Conservation (phyloP, 1,284 basidiomycete species). For the Ustilago crameri region DNA sequence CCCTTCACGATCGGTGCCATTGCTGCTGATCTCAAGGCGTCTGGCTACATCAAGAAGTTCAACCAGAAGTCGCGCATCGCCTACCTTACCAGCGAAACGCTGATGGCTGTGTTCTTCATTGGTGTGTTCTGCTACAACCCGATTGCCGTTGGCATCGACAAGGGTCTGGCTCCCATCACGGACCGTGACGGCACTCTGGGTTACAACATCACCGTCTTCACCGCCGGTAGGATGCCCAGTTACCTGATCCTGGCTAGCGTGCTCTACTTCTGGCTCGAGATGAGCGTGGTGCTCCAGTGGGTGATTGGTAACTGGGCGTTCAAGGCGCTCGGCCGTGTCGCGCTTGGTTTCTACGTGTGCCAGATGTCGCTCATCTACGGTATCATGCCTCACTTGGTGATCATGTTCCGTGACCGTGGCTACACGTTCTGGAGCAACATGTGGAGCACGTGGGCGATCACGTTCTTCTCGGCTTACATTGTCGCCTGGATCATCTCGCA, state of each 20-base stretch:
- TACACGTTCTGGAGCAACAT: slow-evolving; percentile 69
- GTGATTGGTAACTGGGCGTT: slow-evolving; percentile 68
- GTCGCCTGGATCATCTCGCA: slow-evolving; percentile 62
- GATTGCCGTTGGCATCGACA: slow-evolving; percentile 64
- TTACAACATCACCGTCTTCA: slow-evolving; percentile 50
- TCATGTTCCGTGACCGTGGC: slow-evolving; percentile 65
- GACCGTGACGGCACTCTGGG: slow-evolving; percentile 68
- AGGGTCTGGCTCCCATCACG: slow-evolving; percentile 63
- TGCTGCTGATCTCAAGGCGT: slow-evolving; percentile 68
- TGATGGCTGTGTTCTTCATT: slow-evolving; percentile 65
- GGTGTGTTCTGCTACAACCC: slow-evolving; percentile 67
- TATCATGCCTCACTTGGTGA: slow-evolving; percentile 69
- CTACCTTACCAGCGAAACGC: slow-evolving; percentile 63
- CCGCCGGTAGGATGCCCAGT: slow-evolving; percentile 42
- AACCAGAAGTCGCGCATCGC: slow-evolving; percentile 69
- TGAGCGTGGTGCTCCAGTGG: slow-evolving; percentile 69
- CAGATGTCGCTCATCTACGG: slow-evolving; percentile 70
- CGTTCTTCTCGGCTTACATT: slow-evolving; percentile 68
- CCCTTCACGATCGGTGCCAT: slow-evolving; percentile 68
- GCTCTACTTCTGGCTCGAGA: slow-evolving; percentile 68
- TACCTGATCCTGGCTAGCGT: slow-evolving; percentile 49
- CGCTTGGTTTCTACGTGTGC: slow-evolving; percentile 70
- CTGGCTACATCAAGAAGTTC: slow-evolving; percentile 68
- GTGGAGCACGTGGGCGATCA: slow-evolving; percentile 68
- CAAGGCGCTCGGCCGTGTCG: slow-evolving; percentile 69